A percentile compares a stretch with the other conserved stretches of the same genome.
Conservation (phyloP, 2,329 filamentous ascomycete genomes). For the Chalara sp. region DNA sequence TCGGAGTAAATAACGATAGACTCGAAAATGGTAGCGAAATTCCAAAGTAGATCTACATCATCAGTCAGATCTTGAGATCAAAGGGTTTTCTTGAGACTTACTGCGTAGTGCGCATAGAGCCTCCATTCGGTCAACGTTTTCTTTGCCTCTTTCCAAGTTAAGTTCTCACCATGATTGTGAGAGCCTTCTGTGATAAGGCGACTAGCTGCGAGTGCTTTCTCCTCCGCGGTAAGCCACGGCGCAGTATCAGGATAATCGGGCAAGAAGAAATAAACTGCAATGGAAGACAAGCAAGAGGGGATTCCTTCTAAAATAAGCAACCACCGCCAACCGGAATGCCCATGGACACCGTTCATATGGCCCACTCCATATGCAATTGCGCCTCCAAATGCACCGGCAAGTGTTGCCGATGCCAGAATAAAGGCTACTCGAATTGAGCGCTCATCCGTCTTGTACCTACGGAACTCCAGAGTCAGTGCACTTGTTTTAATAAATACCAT, state of each 20-base stretch:
- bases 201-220: constrained; percentile 34
- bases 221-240: constrained; percentile 36
- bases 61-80: too few relatives aligned
- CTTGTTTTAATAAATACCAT: too few relatives aligned
- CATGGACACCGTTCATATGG: constrained; percentile 21
- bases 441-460: constrained; percentile 19
- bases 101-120: constrained; percentile 43
- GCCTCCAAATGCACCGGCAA: constrained; percentile 26
- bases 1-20: constrained; percentile 55
- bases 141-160: constrained; percentile 42
- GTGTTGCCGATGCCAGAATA: constrained; percentile 24
- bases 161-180: constrained; percentile 31
- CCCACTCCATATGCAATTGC: constrained; percentile 24
- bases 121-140: constrained; percentile 41
- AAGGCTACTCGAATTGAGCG: constrained; percentile 24
- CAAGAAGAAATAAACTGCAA: constrained; percentile 38
- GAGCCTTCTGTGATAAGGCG: constrained; percentile 36
- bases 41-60: constrained; percentile 39
- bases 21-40: constrained; percentile 50
- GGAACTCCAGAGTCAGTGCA: too few relatives aligned
- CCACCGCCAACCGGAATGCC: constrained; percentile 24
- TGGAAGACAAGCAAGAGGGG: constrained; percentile 38
- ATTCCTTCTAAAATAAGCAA: constrained; percentile 26
- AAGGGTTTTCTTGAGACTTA: constrained; percentile 25
- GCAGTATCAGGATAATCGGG: constrained; percentile 43